A percentile compares a stretch with the other conserved stretches of the same genome.
Evolutionary conservation across 306 rosid species (phyloP).

Genomic region (Begonia loranthoides): DNA sequence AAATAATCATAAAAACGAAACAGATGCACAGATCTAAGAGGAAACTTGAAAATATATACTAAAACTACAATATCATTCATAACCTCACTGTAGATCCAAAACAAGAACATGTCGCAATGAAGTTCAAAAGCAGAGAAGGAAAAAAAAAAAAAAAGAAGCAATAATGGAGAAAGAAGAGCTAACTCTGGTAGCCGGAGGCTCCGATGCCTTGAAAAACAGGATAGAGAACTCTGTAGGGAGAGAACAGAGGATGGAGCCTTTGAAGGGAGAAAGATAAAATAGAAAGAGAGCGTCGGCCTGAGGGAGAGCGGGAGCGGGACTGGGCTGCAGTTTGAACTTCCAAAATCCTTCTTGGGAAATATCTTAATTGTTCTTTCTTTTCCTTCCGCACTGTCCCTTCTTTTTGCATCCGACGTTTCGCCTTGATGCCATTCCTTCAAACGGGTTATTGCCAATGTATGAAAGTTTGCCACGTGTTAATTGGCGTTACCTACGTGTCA

Average conservation of each 20-base stretch:
- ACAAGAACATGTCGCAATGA: constrained; percentile 5
- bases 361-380: not conserved
- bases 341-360: constrained; percentile 6
- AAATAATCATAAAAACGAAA: too few relatives aligned
- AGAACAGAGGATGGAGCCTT: constrained; percentile 6
- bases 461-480: too few relatives aligned
- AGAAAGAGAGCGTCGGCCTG: constrained; percentile 16
- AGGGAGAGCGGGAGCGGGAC: constrained; percentile 52
- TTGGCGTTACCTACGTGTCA: too few relatives aligned
- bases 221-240: constrained; percentile 12
- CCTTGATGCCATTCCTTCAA: too few relatives aligned
- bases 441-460: too few relatives aligned
- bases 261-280: constrained; percentile 6
- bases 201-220: constrained; percentile 15
- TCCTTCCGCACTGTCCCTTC: constrained; percentile 4
- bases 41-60: constrained; percentile 9
- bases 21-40: constrained; percentile 16
- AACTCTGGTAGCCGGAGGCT: constrained; percentile 26
- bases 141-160: constrained; percentile 1
- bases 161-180: constrained; percentile 1
- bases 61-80: constrained; percentile 10
- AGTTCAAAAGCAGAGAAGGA: constrained; percentile 3
- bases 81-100: constrained; percentile 4
- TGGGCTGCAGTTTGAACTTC: constrained; percentile 46
- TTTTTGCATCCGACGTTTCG: constrained; percentile 17